These are phyloP conservation scores for Saitozyma podzolica DNA, from an alignment of 768 basidiomycete genomes.

Conservation along the genomic window DNA sequence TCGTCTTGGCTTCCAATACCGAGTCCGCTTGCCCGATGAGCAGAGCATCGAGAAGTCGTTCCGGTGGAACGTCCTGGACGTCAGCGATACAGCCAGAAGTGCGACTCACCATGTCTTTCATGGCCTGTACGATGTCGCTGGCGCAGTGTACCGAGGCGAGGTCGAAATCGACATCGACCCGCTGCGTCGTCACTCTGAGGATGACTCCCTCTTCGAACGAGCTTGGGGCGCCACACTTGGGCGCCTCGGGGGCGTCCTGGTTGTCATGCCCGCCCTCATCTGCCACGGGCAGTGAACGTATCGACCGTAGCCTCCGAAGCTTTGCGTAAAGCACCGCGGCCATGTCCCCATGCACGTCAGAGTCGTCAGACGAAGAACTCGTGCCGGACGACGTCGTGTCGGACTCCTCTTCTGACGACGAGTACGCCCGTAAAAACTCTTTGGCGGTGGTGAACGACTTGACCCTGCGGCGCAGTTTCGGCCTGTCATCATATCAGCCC, in stretches of 20 bases:
- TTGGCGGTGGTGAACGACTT: slow-evolving; percentile 12
- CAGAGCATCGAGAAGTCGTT: slow-evolving; percentile 18
- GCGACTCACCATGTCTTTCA: slow-evolving; percentile 5
- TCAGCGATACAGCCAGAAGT: neutral
- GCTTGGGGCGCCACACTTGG: too few species aligned
- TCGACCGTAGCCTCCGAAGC: slow-evolving; percentile 2
- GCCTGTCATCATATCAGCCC: too few species aligned
- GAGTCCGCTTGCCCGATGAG: slow-evolving; percentile 15
- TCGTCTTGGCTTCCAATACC: slow-evolving; percentile 3
- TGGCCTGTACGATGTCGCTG: neutral
- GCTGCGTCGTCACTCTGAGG: too few species aligned
- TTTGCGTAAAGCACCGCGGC: slow-evolving; percentile 9
- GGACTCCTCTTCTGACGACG: slow-evolving; percentile 12
- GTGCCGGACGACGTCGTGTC: slow-evolving; percentile 11
- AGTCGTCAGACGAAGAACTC: neutral
- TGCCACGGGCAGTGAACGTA: too few species aligned
- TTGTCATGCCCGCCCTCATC: too few species aligned
- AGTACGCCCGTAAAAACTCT: slow-evolving; percentile 9
- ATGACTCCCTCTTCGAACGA: too few species aligned
- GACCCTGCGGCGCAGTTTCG: too few species aligned
- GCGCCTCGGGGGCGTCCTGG: too few species aligned
- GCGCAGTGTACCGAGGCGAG: slow-evolving; percentile 1
- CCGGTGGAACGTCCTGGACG: neutral
- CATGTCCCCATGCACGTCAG: slow-evolving; percentile 4
- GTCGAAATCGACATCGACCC: slow-evolving; percentile 1